Percentiles rank a stretch among this genome's conserved stretches.
phyloP scores from a whole-genome alignment of 108 stramenopile species.

The Pseudonitzschia multiseries region DNA sequence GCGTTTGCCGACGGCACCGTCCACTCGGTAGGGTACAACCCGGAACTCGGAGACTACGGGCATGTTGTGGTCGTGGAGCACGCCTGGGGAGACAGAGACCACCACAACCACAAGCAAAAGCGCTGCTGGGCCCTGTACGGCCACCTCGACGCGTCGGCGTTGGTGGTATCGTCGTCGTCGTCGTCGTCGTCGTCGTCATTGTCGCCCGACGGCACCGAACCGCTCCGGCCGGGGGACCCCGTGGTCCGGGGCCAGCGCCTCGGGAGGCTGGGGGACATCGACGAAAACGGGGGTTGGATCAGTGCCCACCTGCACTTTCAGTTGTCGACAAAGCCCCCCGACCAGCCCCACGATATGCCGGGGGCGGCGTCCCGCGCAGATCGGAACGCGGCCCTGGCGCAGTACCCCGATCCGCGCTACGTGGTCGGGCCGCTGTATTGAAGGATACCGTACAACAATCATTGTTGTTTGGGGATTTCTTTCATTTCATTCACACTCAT shows the following conservation, averaged over 20 bases:
- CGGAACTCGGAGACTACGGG: constrained; percentile 79
- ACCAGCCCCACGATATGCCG: constrained; percentile 73
- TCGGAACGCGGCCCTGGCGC: constrained; percentile 46
- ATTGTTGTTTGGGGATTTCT: too few species aligned
- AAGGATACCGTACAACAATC: too few species aligned
- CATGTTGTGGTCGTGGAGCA: constrained; percentile 79
- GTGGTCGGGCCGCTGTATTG: constrained; percentile 68
- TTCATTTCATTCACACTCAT: too few species aligned
- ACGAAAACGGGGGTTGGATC: constrained; percentile 86
- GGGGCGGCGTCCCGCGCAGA: constrained; percentile 63
- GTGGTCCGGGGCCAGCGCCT: constrained; percentile 51
- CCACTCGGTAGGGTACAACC: constrained; percentile 78
- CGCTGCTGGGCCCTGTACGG: constrained; percentile 78
- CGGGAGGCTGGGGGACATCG: constrained; percentile 63
- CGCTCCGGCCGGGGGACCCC: constrained; percentile 17
- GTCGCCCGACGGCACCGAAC: too few species aligned
- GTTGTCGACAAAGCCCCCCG: constrained; percentile 47
- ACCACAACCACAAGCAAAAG: constrained; percentile 3
- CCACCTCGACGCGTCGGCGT: constrained; percentile 54
- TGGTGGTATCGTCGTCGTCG: neutral
- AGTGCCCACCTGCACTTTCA: constrained; percentile 77
- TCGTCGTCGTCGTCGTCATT: too few species aligned
- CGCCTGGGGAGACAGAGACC: constrained; percentile 18
- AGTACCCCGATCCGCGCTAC: constrained; percentile 74
- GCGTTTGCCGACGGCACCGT: constrained; percentile 70